A percentile compares a stretch with the other conserved stretches of the same genome.
phyloP scores from a whole-genome alignment of 352 stramenopile species.

The Phytophthora melonis region DNA sequence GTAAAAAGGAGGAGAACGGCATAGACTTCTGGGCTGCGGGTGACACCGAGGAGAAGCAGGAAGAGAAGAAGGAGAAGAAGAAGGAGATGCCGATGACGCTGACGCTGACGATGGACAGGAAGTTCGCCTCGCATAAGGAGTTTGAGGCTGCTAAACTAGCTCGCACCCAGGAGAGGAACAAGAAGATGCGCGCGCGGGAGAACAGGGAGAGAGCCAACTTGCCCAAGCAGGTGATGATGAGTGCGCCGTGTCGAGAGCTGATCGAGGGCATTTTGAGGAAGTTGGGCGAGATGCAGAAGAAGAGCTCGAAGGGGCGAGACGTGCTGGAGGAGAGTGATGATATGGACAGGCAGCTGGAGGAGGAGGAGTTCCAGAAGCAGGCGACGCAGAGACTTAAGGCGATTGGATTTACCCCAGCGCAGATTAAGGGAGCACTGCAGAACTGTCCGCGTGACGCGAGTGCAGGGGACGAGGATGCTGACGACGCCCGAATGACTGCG shows the following conservation, averaged over 20 bases:
- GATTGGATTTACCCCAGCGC: conserved; percentile 64
- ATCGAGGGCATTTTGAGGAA: conserved; percentile 88
- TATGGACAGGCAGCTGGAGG: conserved; percentile 23
- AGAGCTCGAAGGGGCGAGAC: neutral
- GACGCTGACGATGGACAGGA: conserved; percentile 74
- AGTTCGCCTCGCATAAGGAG: conserved; percentile 82
- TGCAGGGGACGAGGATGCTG: conserved; percentile 24
- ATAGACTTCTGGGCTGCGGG: conserved; percentile 55
- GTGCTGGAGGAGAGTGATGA: conserved; percentile 6
- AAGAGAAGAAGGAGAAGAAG: conserved; percentile 9
- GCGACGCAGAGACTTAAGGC: conserved; percentile 47
- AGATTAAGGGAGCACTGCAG: conserved; percentile 65
- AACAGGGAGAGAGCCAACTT: conserved; percentile 93
- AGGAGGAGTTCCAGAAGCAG: conserved; percentile 23
- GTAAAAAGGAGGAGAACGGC: conserved; percentile 22
- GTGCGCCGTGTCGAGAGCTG: conserved; percentile 78
- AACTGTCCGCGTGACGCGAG: conserved; percentile 16
- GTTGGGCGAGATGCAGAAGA: conserved; percentile 42
- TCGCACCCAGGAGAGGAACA: conserved; percentile 71
- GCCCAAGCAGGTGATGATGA: conserved; percentile 93
- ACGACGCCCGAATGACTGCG: conserved; percentile 38
- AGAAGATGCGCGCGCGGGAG: conserved; percentile 86
- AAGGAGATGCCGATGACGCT: conserved; percentile 12
- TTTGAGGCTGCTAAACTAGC: conserved; percentile 70
- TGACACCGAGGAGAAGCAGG: conserved; percentile 3